A percentile compares a stretch with the other conserved stretches of the same genome.
These are phyloP conservation scores for Suillus clintonianus DNA, from an alignment of 768 basidiomycete species.

Conservation along the genomic window DNA sequence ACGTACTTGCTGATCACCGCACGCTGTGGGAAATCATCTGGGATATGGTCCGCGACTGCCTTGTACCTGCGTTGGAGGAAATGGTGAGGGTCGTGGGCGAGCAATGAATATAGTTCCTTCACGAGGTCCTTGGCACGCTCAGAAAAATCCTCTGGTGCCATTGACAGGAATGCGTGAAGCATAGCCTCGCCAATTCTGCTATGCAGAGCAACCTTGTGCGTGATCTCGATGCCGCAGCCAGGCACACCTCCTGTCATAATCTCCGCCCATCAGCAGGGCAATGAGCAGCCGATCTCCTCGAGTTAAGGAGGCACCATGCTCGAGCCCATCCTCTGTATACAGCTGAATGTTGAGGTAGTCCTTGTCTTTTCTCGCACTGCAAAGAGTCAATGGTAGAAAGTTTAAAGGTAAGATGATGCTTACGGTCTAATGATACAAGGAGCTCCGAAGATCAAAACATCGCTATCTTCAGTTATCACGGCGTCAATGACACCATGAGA, in stretches of 20 bases:
- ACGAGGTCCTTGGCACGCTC: too few species aligned
- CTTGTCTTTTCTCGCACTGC: too few species aligned
- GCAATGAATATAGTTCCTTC: too few species aligned
- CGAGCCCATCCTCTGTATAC: not conserved
- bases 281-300: not conserved
- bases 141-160: not conserved
- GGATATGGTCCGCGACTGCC: too few species aligned
- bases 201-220: not conserved
- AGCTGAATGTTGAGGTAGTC: not conserved
- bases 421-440: not conserved
- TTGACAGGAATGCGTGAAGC: not conserved
- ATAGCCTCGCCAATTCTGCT: not conserved
- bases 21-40: slow-evolving; percentile 1
- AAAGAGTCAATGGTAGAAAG: too few species aligned
- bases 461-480: slow-evolving; percentile 41
- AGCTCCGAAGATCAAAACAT: slow-evolving; percentile 40
- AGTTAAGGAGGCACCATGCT: not conserved
- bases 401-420: too few species aligned
- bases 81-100: too few species aligned
- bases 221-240: slow-evolving; percentile 1
- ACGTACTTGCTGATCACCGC: too few species aligned
- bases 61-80: too few species aligned
- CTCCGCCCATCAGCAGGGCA: not conserved
- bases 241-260: not conserved
- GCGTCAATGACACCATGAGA: slow-evolving; percentile 34